phyloP scores from a whole-genome alignment of 257 asterid genomes.

The Solanum corneliomulleri region DNA sequence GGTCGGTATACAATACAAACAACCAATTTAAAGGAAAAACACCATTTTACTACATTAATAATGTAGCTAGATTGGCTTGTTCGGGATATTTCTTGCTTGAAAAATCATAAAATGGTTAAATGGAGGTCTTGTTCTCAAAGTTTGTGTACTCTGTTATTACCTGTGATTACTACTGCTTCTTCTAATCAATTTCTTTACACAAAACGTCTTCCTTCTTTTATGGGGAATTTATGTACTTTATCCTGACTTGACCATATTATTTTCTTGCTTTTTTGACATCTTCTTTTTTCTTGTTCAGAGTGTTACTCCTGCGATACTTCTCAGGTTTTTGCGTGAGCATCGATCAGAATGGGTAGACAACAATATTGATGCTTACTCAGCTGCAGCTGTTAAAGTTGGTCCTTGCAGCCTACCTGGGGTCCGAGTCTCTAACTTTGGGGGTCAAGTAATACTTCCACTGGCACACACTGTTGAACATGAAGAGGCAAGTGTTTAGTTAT shows the following conservation, averaged over 20 bases:
- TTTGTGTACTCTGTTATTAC: background rate
- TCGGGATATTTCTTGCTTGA: background rate
- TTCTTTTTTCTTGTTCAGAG: conserved; percentile 31
- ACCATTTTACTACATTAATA: background rate
- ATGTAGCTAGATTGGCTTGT: background rate
- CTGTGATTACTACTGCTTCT: background rate
- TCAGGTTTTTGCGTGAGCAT: conserved; percentile 75
- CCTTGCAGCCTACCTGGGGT: conserved; percentile 53
- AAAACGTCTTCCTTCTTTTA: background rate
- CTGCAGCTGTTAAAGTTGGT: conserved; percentile 64
- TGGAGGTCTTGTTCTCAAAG: background rate
- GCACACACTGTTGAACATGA: conserved; percentile 84
- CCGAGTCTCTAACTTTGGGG: conserved; percentile 50
- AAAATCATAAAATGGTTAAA: background rate
- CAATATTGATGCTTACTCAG: conserved; percentile 68
- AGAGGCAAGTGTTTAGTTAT: conserved; percentile 48
- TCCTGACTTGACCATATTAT: background rate
- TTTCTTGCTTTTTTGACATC: background rate
- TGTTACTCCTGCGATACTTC: conserved; percentile 81
- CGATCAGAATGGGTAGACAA: conserved; percentile 96
- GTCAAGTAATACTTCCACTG: conserved; percentile 80
- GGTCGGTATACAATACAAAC: background rate
- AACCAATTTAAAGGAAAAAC: background rate
- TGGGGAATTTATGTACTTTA: background rate
- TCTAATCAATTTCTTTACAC: background rate